phyloP scores from a whole-genome alignment of 1,284 basidiomycete genomes.

The Anthracocystis panici-leucophaei region DNA sequence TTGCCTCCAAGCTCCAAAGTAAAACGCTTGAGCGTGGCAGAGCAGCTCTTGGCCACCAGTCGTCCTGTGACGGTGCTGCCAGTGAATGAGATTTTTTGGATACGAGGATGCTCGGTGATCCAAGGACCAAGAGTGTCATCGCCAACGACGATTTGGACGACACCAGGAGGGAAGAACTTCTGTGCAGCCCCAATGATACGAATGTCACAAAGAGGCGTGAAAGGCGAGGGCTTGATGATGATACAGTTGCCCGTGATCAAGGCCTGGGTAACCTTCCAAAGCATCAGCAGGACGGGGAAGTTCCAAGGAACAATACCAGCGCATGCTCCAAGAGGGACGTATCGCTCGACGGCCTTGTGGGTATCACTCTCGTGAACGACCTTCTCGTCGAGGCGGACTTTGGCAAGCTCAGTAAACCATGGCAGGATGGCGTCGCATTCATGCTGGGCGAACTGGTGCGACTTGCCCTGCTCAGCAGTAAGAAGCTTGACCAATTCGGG shows the following conservation, averaged over 20 bases:
- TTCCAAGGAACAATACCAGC: conserved; percentile 56
- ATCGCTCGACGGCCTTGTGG: conserved; percentile 24
- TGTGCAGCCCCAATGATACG: conserved; percentile 48
- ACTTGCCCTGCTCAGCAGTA: conserved; percentile 50
- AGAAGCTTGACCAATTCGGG: conserved; percentile 46
- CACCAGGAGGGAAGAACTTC: conserved; percentile 50
- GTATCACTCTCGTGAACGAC: conserved; percentile 31
- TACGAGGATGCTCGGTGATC: conserved; percentile 48
- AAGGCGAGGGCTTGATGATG: conserved; percentile 56
- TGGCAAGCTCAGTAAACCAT: conserved; percentile 42
- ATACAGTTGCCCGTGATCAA: conserved; percentile 50
- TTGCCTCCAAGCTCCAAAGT: conserved; percentile 58
- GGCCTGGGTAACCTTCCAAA: conserved; percentile 47
- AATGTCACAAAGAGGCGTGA: conserved; percentile 51
- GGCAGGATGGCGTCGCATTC: conserved; percentile 31
- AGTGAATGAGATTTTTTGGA: conserved; percentile 53
- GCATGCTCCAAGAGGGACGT: conserved; percentile 44
- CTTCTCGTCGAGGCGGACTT: conserved; percentile 38
- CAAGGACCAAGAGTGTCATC: conserved; percentile 45
- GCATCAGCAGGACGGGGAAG: conserved; percentile 49
- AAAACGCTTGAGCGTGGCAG: conserved; percentile 52
- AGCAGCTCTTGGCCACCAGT: conserved; percentile 42
- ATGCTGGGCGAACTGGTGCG: conserved; percentile 16
- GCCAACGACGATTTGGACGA: conserved; percentile 47
- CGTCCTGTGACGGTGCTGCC: conserved; percentile 45